Evolutionary conservation across 2,329 filamentous ascomycete species (phyloP).

Genomic region (Colletotrichum cereale): DNA sequence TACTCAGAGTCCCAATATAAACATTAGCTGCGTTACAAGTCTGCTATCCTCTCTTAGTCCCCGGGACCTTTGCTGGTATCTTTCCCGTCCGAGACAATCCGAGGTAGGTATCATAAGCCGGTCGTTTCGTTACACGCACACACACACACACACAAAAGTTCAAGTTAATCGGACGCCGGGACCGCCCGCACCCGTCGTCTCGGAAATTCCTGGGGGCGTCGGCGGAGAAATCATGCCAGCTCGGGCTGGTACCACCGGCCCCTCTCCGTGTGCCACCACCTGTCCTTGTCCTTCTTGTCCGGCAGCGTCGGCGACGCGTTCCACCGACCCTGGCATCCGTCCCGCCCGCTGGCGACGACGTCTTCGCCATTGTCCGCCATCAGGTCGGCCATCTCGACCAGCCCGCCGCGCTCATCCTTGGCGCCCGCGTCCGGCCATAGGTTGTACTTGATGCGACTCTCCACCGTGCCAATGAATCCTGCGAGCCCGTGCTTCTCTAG

Average conservation of each 20-base stretch:
- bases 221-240: slow-evolving; percentile 25
- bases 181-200: neutral
- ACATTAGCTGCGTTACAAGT: slow-evolving; percentile 24
- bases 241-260: slow-evolving; percentile 55
- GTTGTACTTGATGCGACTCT: slow-evolving; percentile 70
- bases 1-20: slow-evolving; percentile 13
- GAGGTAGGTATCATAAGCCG: slow-evolving; percentile 21
- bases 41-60: neutral
- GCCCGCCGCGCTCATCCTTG: slow-evolving; percentile 67
- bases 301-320: slow-evolving; percentile 53
- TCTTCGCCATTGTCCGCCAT: slow-evolving; percentile 60
- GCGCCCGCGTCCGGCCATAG: slow-evolving; percentile 69
- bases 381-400: slow-evolving; percentile 66
- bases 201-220: neutral
- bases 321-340: slow-evolving; percentile 62
- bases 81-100: slow-evolving; percentile 16
- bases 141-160: neutral
- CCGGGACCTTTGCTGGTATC: slow-evolving; percentile 16
- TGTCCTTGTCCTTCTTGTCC: slow-evolving; percentile 63
- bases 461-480: slow-evolving; percentile 71
- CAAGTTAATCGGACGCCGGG: neutral
- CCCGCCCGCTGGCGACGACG: slow-evolving; percentile 49
- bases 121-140: slow-evolving; percentile 9
- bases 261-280: slow-evolving; percentile 65
- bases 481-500: slow-evolving; percentile 67